Evolutionary conservation across 352 stramenopile genomes (phyloP), one percentile per base, ranked within the genome.

Genomic region (Globisporangium cylindrosporum): DNA sequence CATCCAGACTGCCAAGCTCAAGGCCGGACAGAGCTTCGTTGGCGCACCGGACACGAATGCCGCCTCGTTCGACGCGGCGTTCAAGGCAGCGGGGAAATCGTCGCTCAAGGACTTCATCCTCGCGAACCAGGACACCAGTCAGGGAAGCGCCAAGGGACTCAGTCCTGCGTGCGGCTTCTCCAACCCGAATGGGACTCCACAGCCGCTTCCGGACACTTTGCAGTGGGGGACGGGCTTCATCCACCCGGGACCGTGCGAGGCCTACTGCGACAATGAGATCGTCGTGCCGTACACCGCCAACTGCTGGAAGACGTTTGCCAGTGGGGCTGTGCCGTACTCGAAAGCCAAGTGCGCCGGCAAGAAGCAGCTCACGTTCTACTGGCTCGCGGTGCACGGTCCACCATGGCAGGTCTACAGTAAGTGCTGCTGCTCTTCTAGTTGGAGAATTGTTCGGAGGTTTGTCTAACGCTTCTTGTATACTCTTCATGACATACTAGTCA

Each of bases 391-490:
- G 43, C 61, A 73, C 56, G 43, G 34, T 10, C 49, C 61, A 27
- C 48, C 61, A 38, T 73, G 61, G 61, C 68, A 73, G n/a, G 62
- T 73, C 5, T 73, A 73, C 62, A 69, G 29, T 24, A 57, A 65
- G 34, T 65, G n/a, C 18, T 27, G 18, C 49, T 58, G 25, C 25
- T 29, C 25, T 29, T 29, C 25, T 29, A 29, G 25, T 29, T 29
- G 25, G 3, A 29, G 25, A 29, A 1, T 29, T 29, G 25, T 2
- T 29, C 25, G 25, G 3, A 29, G 1, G 25, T 29, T 29, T 49
- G 41, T 20, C 15, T 49, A 10, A 36, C 32, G 32, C 9, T 36
- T 36, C 25, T 29, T 29, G 32, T 36, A 49, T n/a, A 6, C 41
- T 49, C 25, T 29, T 29, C 25, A 1, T 29, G 25, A 29, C 25